These are phyloP conservation scores for Coprinopsis strossmayeri DNA, from an alignment of 768 basidiomycete species.

Conservation along the genomic window DNA sequence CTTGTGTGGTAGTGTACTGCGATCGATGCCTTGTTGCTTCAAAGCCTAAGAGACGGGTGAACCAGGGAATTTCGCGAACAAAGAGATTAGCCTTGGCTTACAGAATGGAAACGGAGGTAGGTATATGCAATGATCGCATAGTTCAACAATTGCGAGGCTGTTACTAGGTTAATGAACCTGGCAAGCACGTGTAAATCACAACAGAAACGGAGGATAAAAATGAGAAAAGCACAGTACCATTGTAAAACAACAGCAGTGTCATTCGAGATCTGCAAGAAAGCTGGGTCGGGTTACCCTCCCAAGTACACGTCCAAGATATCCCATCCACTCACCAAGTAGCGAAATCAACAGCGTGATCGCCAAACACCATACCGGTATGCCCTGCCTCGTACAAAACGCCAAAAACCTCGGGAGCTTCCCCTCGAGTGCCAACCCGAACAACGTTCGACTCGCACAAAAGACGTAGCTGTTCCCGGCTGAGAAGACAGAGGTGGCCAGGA, in stretches of 20 bases:
- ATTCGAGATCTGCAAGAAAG: slow-evolving; percentile 45
- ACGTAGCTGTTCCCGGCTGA: slow-evolving; percentile 69
- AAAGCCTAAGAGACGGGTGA: slow-evolving; percentile 26
- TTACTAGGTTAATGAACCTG: slow-evolving; percentile 45
- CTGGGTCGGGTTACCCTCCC: slow-evolving; percentile 13
- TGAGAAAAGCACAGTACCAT: slow-evolving; percentile 24
- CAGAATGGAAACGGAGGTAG: slow-evolving; percentile 42
- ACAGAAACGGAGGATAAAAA: neutral
- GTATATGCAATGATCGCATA: slow-evolving; percentile 41
- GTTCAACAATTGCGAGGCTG: slow-evolving; percentile 42
- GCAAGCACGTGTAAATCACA: neutral
- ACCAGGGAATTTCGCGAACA: neutral
- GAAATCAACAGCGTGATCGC: slow-evolving; percentile 30
- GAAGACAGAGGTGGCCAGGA: slow-evolving; percentile 61
- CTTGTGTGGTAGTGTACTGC: slow-evolving; percentile 38
- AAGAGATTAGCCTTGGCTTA: slow-evolving; percentile 15
- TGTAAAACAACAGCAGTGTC: slow-evolving; percentile 40
- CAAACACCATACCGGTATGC: slow-evolving; percentile 55
- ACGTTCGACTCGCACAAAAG: slow-evolving; percentile 50
- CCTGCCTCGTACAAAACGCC: slow-evolving; percentile 43
- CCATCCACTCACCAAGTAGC: slow-evolving; percentile 24
- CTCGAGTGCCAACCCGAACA: slow-evolving; percentile 52
- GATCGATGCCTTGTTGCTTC: slow-evolving; percentile 36
- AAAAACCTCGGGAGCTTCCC: slow-evolving; percentile 52
- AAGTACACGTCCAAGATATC: neutral